These are phyloP conservation scores for Centaurea solstitialis DNA, from an alignment of 129 eudicot species.

Conservation along the genomic window DNA sequence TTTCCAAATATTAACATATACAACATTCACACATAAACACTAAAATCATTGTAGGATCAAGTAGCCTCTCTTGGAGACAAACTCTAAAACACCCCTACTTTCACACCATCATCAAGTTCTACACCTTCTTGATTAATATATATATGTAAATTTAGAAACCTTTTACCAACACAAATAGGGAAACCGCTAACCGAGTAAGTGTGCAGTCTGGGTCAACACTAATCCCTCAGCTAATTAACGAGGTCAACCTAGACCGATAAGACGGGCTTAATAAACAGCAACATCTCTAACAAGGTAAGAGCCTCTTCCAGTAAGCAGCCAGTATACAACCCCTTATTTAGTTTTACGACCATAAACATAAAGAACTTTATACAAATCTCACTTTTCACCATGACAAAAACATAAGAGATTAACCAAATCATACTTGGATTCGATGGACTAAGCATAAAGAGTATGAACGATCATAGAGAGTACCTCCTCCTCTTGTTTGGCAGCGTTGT, in stretches of 20 bases:
- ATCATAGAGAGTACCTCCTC: slow-evolving; percentile 51
- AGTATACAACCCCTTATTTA: not conserved
- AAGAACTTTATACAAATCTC: slow-evolving; percentile 20
- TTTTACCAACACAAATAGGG: not conserved
- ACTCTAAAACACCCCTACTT: slow-evolving; percentile 9
- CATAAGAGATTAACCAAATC: slow-evolving; percentile 12
- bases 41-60: slow-evolving; percentile 10
- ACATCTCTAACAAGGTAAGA: not conserved
- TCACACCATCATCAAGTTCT: slow-evolving; percentile 3
- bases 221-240: not conserved
- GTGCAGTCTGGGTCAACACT: not conserved
- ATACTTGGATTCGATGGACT: not conserved
- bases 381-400: not conserved
- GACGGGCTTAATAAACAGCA: not conserved
- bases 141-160: slow-evolving; percentile 9
- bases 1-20: slow-evolving; percentile 9
- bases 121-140: slow-evolving; percentile 1
- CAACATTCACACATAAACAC: slow-evolving; percentile 15
- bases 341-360: slow-evolving; percentile 17
- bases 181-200: not conserved
- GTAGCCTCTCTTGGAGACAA: slow-evolving; percentile 1
- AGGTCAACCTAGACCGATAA: not conserved
- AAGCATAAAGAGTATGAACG: slow-evolving; percentile 18
- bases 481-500: slow-evolving; percentile 56
- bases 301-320: not conserved